phyloP scores from a whole-genome alignment of 2,329 filamentous ascomycete species.

The Xylaria hypoxylon region DNA sequence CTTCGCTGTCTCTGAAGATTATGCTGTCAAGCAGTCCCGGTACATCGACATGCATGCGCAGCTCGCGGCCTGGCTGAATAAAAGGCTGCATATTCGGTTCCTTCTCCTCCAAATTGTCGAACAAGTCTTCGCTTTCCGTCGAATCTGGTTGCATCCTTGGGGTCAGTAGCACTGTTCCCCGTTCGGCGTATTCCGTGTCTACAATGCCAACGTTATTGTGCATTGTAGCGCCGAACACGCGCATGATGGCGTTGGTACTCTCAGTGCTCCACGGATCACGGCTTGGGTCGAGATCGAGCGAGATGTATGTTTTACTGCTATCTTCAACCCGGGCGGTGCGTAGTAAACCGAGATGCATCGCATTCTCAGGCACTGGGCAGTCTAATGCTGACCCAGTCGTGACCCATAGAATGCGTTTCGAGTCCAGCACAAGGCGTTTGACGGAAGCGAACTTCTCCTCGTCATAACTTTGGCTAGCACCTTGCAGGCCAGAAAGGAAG shows the following conservation, averaged over 20 bases:
- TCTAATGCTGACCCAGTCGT: slow-evolving; percentile 34
- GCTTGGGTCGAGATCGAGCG: slow-evolving; percentile 44
- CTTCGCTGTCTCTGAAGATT: slow-evolving; percentile 27
- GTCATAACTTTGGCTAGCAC: slow-evolving; percentile 12
- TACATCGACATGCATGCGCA: slow-evolving; percentile 27
- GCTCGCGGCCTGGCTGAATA: slow-evolving; percentile 23
- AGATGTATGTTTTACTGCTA: slow-evolving; percentile 35
- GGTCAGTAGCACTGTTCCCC: slow-evolving; percentile 17
- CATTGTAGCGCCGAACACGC: slow-evolving; percentile 24
- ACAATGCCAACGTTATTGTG: neutral
- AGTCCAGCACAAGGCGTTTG: slow-evolving; percentile 25
- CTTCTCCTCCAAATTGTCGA: neutral
- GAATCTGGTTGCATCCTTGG: slow-evolving; percentile 29
- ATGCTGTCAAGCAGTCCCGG: slow-evolving; percentile 33
- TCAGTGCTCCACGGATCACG: slow-evolving; percentile 15
- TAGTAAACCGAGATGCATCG: slow-evolving; percentile 41
- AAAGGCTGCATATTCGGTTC: slow-evolving; percentile 25
- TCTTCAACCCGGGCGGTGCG: slow-evolving; percentile 44
- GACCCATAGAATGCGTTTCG: slow-evolving; percentile 34
- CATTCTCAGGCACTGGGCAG: slow-evolving; percentile 33
- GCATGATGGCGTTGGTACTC: slow-evolving; percentile 18
- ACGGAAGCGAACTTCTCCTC: slow-evolving; percentile 18
- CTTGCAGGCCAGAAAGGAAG: slow-evolving; percentile 24
- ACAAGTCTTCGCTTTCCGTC: slow-evolving; percentile 7
- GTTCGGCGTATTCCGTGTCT: slow-evolving; percentile 38